phyloP scores from a whole-genome alignment of 306 rosid genomes.

The Potentilla sterilis region DNA sequence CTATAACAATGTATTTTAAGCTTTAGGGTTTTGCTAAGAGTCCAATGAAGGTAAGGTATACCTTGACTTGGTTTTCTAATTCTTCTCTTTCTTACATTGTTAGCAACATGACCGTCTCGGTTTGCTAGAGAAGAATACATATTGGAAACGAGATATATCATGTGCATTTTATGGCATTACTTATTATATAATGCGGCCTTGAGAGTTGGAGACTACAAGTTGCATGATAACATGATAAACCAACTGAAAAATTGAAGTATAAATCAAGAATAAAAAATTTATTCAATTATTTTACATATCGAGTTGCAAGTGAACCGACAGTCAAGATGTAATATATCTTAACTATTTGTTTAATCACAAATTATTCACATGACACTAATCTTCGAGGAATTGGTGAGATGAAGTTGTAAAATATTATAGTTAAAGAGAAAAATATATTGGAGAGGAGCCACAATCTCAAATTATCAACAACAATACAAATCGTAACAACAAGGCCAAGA shows the following conservation, averaged over 20 bases:
- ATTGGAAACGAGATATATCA: conserved; percentile 22
- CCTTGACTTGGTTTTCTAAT: conserved; percentile 19
- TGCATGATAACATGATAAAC: conserved; percentile 16
- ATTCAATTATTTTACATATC: no score
- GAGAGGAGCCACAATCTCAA: no score
- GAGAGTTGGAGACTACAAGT: conserved; percentile 30
- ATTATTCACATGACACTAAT: no score
- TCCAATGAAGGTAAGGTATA: conserved; percentile 26
- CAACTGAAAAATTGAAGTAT: neutral
- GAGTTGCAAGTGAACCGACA: no score
- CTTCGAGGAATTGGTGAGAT: no score
- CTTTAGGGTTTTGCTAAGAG: conserved; percentile 17
- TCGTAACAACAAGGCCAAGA: no score
- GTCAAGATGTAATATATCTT: no score
- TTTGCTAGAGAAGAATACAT: conserved; percentile 17
- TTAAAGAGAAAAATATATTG: no score
- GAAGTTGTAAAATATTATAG: no score
- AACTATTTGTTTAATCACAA: no score
- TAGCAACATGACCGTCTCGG: conserved; percentile 25
- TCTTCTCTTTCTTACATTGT: conserved; percentile 16
- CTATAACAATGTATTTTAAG: neutral
- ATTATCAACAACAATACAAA: no score
- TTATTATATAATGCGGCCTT: conserved; percentile 23
- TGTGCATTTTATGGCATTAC: conserved; percentile 16
- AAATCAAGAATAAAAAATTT: no score